These are phyloP conservation scores for Cucumis hystrix DNA, from an alignment of 306 rosid genomes.

Conservation along the genomic window DNA sequence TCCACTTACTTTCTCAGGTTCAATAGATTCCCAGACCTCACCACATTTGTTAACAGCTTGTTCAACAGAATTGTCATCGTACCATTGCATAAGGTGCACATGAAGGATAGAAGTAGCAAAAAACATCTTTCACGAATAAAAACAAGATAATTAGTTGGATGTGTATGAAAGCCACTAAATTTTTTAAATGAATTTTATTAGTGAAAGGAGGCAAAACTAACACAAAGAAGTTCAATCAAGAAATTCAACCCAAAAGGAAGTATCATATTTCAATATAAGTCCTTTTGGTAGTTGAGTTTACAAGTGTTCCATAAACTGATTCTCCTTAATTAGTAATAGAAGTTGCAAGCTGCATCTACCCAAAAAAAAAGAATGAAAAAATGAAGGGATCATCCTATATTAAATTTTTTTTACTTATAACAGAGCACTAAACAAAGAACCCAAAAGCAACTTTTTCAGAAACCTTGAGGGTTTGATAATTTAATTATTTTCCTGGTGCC, in stretches of 20 bases:
- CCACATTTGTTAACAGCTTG: slow-evolving; percentile 68
- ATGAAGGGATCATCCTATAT: background rate
- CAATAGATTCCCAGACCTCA: slow-evolving; percentile 69
- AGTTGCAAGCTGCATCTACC: background rate
- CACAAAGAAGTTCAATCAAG: background rate
- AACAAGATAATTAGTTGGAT: slow-evolving; percentile 21
- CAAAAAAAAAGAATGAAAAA: no score
- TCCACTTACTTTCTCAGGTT: slow-evolving; percentile 55
- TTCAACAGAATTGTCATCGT: slow-evolving; percentile 57
- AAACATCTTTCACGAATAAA: slow-evolving; percentile 59
- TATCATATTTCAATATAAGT: background rate
- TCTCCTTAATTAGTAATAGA: background rate
- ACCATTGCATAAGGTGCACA: slow-evolving; percentile 94
- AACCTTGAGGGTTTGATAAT: background rate
- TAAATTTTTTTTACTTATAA: background rate
- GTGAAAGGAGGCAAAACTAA: background rate
- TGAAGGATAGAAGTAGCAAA: slow-evolving; percentile 84
- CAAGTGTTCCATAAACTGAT: background rate
- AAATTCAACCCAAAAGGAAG: background rate
- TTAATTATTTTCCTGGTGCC: no score
- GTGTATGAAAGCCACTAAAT: background rate
- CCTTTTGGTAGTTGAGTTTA: background rate
- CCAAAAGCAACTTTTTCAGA: background rate
- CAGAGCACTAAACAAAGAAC: background rate
- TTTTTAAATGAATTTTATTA: background rate